Base-by-base conservation (phyloP, 2,329 filamentous ascomycete species). In the Colletotrichum endophyticum region DNA sequence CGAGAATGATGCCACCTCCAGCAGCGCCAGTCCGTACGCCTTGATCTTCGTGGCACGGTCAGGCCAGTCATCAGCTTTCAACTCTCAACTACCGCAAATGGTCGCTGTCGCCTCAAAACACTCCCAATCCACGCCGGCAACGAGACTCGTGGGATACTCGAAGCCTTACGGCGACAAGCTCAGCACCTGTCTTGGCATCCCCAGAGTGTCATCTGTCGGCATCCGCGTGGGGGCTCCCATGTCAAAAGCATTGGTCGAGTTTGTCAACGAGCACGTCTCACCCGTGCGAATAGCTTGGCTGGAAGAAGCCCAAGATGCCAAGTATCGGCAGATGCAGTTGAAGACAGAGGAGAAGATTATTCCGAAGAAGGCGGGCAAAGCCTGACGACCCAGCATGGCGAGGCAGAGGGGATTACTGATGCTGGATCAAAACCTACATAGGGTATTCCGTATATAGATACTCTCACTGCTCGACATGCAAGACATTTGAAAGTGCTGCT, bases 201-300 rank as follows among this genome's bases (percentile, higher is more conserved):
- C 92, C 1, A 88, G 92, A 39, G 92, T 92, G 1, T 94, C 93
- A 2, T 92, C 92, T 27, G 85, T 95, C 36, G 94, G 90, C 1
- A 82, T 95, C 8, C 83, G 87, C 25, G 85, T 86, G 8, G 88
- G 86, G 49, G 91, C 93, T 1, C 92, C 92, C 0, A 89, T 90
- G 57, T 87, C 90, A 0, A 87, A 87, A 66, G 87, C 90, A 2
- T 82, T 95, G 12, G 81, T 93, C 28, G 87, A 92, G 6, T 91
- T 92, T 78, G 88, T 92, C 2, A 83, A 87, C 34, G 84, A 88
- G 44, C 85, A 87, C 72, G 91, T 95, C 2, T 83, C 87, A 2
- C 82, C 87, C 2, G 84, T 93, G 28, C 84, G 90, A 44, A 86
- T 90, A 28, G 81, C 85, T 3, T 95, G 94, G 94, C 76, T 87